These are phyloP conservation scores for Nidula microcarpa DNA, from an alignment of 768 basidiomycete genomes.

Conservation along the genomic window DNA sequence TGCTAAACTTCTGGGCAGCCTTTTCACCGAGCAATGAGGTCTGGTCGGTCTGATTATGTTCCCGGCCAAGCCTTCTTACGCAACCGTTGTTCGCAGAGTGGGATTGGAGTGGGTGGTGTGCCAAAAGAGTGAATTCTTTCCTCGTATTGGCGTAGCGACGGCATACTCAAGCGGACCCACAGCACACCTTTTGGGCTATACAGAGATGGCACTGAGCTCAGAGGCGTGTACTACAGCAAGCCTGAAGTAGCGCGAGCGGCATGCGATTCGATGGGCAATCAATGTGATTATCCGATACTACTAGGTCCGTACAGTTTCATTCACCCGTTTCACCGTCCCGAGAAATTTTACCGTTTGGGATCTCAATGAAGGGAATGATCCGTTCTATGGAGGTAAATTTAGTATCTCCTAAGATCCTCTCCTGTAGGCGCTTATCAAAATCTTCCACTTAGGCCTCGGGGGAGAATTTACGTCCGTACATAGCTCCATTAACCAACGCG, in stretches of 20 bases:
- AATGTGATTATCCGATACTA: slow-evolving; percentile 75
- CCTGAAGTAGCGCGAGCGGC: slow-evolving; percentile 67
- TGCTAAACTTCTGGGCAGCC: slow-evolving; percentile 81
- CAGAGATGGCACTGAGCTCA: slow-evolving; percentile 73
- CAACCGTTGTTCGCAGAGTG: slow-evolving; percentile 46
- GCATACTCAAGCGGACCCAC: not conserved
- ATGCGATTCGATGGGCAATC: slow-evolving; percentile 56
- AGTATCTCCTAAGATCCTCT: not conserved
- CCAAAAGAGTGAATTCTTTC: slow-evolving; percentile 59
- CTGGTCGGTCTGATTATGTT: not conserved
- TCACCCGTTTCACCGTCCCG: too few relatives aligned
- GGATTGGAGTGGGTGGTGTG: slow-evolving; percentile 62
- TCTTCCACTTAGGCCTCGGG: slow-evolving; percentile 51
- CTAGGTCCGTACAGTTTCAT: slow-evolving; percentile 41
- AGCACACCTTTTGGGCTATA: slow-evolving; percentile 78
- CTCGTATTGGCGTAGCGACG: not conserved
- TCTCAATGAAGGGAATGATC: slow-evolving; percentile 61
- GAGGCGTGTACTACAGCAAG: slow-evolving; percentile 68
- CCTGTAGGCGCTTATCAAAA: not conserved
- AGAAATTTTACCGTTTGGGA: not conserved
- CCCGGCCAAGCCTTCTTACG: not conserved
- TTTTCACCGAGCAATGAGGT: slow-evolving; percentile 77
- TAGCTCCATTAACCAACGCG: not conserved
- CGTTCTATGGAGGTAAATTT: slow-evolving; percentile 67
- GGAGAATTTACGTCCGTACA: slow-evolving; percentile 65